Evolutionary conservation across 306 rosid genomes (phyloP).

Genomic region (Crotalaria pallida): DNA sequence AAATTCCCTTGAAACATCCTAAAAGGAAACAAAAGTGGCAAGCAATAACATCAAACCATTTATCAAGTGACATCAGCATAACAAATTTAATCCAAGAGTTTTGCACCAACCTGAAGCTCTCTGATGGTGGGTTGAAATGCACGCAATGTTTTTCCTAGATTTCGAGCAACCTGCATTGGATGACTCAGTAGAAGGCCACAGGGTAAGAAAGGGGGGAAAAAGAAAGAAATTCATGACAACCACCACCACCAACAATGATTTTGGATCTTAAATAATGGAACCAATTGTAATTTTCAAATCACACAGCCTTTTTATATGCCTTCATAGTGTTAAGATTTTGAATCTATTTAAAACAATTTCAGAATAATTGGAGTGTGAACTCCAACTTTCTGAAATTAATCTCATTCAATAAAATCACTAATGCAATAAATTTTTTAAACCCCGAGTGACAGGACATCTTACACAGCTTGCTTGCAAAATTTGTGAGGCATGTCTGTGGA

Average conservation of each 20-base stretch:
- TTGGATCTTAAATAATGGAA: not conserved
- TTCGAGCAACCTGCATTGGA: slow-evolving; percentile 86
- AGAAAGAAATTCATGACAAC: not conserved
- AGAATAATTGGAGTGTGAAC: not conserved
- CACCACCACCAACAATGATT: not conserved
- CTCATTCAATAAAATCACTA: not conserved
- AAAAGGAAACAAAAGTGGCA: slow-evolving; percentile 22
- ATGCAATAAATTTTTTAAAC: not conserved
- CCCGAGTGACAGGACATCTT: not conserved
- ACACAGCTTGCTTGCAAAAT: not conserved
- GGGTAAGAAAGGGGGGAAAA: not conserved
- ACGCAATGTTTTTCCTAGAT: slow-evolving; percentile 86
- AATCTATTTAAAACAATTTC: not conserved
- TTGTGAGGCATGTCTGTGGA: not conserved
- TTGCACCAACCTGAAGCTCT: slow-evolving; percentile 79
- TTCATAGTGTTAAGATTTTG: not conserved
- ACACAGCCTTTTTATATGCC: not conserved
- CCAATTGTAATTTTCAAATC: not conserved
- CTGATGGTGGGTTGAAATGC: slow-evolving; percentile 94
- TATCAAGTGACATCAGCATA: not conserved
- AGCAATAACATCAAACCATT: slow-evolving; percentile 10
- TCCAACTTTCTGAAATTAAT: not conserved
- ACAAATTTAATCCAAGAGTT: not conserved
- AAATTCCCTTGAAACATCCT: slow-evolving; percentile 96
- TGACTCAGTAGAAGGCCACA: slow-evolving; percentile 2